Base-by-base conservation (phyloP, 345 rosid species). In the Salix koriyanagi region DNA sequence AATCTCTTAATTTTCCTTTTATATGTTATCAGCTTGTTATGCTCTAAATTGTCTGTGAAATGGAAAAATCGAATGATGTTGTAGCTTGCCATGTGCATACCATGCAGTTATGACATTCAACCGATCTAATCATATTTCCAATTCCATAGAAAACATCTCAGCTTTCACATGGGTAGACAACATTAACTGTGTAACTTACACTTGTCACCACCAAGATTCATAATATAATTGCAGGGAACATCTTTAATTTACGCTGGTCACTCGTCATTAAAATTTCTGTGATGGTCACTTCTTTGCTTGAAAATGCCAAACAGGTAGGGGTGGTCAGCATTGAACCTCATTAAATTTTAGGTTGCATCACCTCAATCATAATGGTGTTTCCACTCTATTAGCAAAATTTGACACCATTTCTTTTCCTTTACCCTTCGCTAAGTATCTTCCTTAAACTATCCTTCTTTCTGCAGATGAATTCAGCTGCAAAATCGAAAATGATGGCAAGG, bases 381-480 rank as follows among this genome's bases (percentile, higher is more conserved):
- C 23, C 44, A 16, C 26, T 37, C 32, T 65, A 41, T 65, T 10
- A 6, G 8, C 25, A n/a, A 41, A 61, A 25, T 16, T 36, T 66
- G 42, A 66, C 5, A 32, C 44, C 23, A 7, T 56, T 7, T 19
- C 16, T 36, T 72, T 12, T 23, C 50, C 14, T 72, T 72, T 37
- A 21, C 32, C 8, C 21, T 75, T 77, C 71, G 15, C 56, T 69
- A 11, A 1, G 32, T 16, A 0, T 25, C 64, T 28, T 52, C 4
- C n/a, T 4, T 50, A 32, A 58, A 37, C 25, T 61, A 14, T 39
- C 7, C n/a, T 25, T 36, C 67, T 48, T 73, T 41, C 15, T 84
- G 76, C 91, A 92, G 98, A 83, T 82, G 89, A 86, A 23, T 94
- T 94, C 86, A 84, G 84, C 28, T 94, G 94, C 48, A 83, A 80